Percentiles rank a stretch among this genome's conserved stretches.
phyloP scores from a whole-genome alignment of 2,329 filamentous ascomycete species.

The Pezizomycotina sp. region DNA sequence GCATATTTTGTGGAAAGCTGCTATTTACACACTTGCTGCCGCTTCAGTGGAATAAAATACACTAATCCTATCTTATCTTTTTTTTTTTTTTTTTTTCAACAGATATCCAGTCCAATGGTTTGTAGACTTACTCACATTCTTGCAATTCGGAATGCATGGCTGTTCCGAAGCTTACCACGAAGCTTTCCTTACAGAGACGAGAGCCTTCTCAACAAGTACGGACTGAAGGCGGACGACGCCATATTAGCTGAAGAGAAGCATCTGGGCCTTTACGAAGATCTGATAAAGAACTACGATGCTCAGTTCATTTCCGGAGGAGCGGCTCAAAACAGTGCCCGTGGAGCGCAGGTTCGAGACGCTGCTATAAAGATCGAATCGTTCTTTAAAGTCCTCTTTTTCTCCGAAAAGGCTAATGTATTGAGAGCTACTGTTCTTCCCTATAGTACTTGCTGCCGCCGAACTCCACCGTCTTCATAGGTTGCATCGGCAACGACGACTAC shows the following conservation, averaged over 20 bases:
- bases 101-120: constrained; percentile 82
- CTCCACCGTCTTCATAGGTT: constrained; percentile 84
- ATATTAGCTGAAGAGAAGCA: constrained; percentile 93
- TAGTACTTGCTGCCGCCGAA: constrained; percentile 79
- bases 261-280: constrained; percentile 75
- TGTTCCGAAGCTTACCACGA: constrained; percentile 9
- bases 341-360: constrained; percentile 49
- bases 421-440: not conserved
- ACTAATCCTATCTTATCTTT: constrained; percentile 3
- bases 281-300: constrained; percentile 78
- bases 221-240: constrained; percentile 86
- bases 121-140: constrained; percentile 31
- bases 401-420: constrained; percentile 3
- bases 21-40: not conserved
- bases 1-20: constrained; percentile 1
- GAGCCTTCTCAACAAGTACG: constrained; percentile 78
- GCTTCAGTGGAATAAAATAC: constrained; percentile 1
- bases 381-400: not conserved
- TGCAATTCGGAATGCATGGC: constrained; percentile 1
- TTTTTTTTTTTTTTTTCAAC: constrained; percentile 7
- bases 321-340: constrained; percentile 91
- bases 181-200: constrained; percentile 45
- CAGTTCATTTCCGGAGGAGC: constrained; percentile 92
- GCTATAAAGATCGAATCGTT: not conserved
- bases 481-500: constrained; percentile 91